Evolutionary conservation across 352 stramenopile species (phyloP).

Genomic region (Phytophthora fragariaefolia): DNA sequence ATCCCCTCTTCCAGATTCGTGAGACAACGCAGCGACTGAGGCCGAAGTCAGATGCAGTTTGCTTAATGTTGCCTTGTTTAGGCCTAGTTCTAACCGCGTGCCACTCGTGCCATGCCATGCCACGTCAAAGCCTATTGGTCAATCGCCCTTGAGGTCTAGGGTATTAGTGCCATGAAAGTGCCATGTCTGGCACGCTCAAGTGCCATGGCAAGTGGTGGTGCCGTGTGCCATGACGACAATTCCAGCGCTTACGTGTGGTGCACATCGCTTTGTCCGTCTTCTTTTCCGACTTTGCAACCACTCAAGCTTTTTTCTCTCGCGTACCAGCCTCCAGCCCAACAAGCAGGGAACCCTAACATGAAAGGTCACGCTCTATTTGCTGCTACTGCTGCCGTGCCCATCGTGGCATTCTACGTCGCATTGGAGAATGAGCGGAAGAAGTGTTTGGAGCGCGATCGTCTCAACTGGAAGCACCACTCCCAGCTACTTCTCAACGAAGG

Average conservation of each 20-base stretch:
- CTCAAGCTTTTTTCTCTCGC: background rate
- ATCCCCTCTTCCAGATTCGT: too few relatives aligned
- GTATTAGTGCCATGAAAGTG: constrained; percentile 3
- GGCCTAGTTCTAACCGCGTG: too few relatives aligned
- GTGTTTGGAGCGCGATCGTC: background rate
- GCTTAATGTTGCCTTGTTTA: too few relatives aligned
- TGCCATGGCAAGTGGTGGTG: constrained; percentile 8
- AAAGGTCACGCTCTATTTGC: background rate
- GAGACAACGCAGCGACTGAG: too few relatives aligned
- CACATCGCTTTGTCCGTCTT: background rate
- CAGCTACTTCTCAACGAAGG: constrained; percentile 16
- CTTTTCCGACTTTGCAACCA: background rate
- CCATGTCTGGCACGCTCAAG: constrained; percentile 4
- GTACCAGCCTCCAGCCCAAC: background rate
- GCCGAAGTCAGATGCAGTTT: too few relatives aligned
- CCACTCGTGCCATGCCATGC: too few relatives aligned
- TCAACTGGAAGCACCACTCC: constrained; percentile 10
- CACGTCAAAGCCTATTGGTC: constrained; percentile 3
- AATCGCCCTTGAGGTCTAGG: background rate
- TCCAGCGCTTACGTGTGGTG: background rate
- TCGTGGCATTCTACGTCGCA: background rate
- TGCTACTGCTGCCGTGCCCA: background rate
- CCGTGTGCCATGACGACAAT: background rate
- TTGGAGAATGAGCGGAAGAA: background rate
- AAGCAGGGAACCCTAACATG: background rate